phyloP scores from a whole-genome alignment of 2,329 filamentous ascomycete genomes.

The Colletotrichum agaves region DNA sequence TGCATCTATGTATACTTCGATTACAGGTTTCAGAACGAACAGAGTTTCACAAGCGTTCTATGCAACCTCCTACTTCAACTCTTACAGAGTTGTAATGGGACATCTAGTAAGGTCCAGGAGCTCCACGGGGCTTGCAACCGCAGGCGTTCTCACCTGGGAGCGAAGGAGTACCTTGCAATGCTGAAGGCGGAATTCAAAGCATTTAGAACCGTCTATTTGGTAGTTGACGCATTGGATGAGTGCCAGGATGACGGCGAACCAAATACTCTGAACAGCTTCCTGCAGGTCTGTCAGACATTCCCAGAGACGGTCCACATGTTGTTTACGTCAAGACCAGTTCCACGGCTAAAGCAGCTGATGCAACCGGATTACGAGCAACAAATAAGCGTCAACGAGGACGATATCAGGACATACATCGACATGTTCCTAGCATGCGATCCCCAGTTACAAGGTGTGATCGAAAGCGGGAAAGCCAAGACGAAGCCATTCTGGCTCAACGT shows the following conservation, averaged over 20 bases:
- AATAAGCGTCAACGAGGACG: background rate
- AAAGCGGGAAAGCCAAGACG: background rate
- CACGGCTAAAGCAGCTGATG: background rate
- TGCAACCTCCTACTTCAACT: background rate
- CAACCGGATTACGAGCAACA: background rate
- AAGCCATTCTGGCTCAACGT: background rate
- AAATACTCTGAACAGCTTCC: background rate
- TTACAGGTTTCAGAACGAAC: slow-evolving; percentile 1
- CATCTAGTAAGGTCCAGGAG: background rate
- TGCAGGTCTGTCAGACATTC: background rate
- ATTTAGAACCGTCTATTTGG: background rate
- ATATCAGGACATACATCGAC: slow-evolving; percentile 7
- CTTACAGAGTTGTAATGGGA: background rate
- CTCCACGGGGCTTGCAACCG: slow-evolving; percentile 6
- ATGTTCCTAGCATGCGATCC: slow-evolving; percentile 1
- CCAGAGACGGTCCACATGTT: slow-evolving; percentile 1
- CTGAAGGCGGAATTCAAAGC: background rate
- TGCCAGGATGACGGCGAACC: slow-evolving; percentile 3
- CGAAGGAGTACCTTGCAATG: slow-evolving; percentile 6
- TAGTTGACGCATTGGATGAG: slow-evolving; percentile 21
- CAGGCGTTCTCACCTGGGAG: background rate
- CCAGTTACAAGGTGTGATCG: background rate
- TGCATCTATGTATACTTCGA: slow-evolving; percentile 14
- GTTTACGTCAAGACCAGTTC: slow-evolving; percentile 6
- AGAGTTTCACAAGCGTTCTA: background rate